Evolutionary conservation across 495 filamentous ascomycete genomes (phyloP).

Genomic region (Aspergillus nidulans): DNA sequence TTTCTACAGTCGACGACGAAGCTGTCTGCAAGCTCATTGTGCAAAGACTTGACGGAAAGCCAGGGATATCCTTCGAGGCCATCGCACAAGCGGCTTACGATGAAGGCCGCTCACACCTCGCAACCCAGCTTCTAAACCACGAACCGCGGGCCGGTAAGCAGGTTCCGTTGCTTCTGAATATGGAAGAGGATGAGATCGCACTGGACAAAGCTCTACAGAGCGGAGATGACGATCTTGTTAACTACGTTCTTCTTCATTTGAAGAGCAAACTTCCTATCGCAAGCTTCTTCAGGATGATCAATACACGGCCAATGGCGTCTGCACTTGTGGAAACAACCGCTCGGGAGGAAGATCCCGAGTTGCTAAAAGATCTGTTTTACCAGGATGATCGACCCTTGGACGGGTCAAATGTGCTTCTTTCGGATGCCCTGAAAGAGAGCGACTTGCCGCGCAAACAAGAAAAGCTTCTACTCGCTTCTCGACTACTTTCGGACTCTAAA

Average conservation of each 20-base stretch:
- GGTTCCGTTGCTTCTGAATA: constrained; percentile 87
- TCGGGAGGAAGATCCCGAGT: constrained; percentile 65
- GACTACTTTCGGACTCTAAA: constrained; percentile 77
- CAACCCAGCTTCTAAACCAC: constrained; percentile 86
- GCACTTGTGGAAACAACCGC: constrained; percentile 86
- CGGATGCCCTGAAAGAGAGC: constrained; percentile 68
- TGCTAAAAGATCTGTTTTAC: constrained; percentile 95
- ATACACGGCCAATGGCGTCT: constrained; percentile 77
- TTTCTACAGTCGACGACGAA: constrained; percentile 81
- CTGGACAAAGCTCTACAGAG: constrained; percentile 96
- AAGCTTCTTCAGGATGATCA: constrained; percentile 90
- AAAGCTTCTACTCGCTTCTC: constrained; percentile 79
- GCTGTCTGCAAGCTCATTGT: constrained; percentile 84
- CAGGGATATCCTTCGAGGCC: constrained; percentile 87
- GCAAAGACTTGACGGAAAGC: constrained; percentile 76
- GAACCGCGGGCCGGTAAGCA: constrained; percentile 92
- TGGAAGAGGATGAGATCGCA: constrained; percentile 94
- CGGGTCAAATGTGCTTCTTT: constrained; percentile 78
- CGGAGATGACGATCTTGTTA: constrained; percentile 88
- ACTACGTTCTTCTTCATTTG: constrained; percentile 81
- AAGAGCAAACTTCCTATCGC: constrained; percentile 88
- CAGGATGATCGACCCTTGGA: constrained; percentile 93
- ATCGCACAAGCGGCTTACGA: constrained; percentile 95
- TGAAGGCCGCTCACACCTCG: constrained; percentile 80
- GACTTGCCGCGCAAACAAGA: constrained; percentile 62